These are phyloP conservation scores for Lanmaoa pseudosensibilis DNA, from an alignment of 768 basidiomycete genomes.

Conservation along the genomic window DNA sequence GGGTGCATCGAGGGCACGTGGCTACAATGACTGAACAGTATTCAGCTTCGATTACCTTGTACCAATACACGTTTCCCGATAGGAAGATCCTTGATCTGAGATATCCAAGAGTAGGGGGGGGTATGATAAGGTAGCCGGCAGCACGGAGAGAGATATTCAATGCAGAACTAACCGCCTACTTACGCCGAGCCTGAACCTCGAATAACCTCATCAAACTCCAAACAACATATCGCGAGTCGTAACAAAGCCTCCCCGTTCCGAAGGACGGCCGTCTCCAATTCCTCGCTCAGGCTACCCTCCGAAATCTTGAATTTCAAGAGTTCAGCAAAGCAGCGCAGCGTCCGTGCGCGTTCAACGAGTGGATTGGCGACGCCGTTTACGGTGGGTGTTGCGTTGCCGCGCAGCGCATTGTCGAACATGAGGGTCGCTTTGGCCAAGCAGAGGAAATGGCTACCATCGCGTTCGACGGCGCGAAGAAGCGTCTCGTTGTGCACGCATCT, in stretches of 20 bases:
- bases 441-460: slow-evolving; percentile 19
- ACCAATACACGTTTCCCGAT: neutral
- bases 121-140: neutral
- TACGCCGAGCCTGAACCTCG: slow-evolving; percentile 1
- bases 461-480: slow-evolving; percentile 22
- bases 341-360: slow-evolving; percentile 8
- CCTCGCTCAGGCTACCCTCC: slow-evolving; percentile 12
- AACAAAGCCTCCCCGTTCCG: slow-evolving; percentile 24
- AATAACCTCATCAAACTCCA: slow-evolving; percentile 22
- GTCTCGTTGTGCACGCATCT: neutral
- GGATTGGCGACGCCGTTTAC: neutral
- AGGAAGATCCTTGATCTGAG: neutral
- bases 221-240: slow-evolving; percentile 19
- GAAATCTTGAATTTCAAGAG: slow-evolving; percentile 10
- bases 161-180: slow-evolving; percentile 5
- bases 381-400: neutral
- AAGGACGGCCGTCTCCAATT: slow-evolving; percentile 21
- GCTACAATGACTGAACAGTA: slow-evolving; percentile 57
- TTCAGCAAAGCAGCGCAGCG: slow-evolving; percentile 18
- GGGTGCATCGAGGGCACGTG: slow-evolving; percentile 41
- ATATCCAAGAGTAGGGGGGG: neutral
- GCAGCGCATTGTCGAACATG: slow-evolving; percentile 20
- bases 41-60: slow-evolving; percentile 5
- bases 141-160: neutral
- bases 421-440: slow-evolving; percentile 17